phyloP scores from a whole-genome alignment of 345 rosid species.

The Conringia planisiliqua region DNA sequence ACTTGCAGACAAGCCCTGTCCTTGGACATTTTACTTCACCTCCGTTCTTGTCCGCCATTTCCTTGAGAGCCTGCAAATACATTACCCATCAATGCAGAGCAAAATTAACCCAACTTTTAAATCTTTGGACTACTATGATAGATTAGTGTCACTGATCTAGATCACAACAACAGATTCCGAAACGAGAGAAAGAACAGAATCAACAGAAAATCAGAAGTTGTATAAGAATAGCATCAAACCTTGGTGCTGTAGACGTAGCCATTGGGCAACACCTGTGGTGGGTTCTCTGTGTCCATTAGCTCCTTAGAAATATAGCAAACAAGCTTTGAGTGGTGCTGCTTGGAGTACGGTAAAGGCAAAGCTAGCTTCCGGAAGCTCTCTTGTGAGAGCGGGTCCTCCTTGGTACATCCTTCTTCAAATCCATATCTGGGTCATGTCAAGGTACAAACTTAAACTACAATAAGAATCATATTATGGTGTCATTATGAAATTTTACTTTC shows the following conservation, averaged over 20 bases:
- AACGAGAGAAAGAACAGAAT: background rate
- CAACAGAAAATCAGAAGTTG: background rate
- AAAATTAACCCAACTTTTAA: background rate
- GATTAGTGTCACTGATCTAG: background rate
- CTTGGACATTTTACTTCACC: conserved; percentile 87
- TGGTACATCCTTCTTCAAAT: conserved; percentile 80
- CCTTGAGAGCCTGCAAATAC: conserved; percentile 75
- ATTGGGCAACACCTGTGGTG: conserved; percentile 94
- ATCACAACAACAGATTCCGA: background rate
- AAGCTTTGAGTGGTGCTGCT: conserved; percentile 97
- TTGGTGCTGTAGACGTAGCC: conserved; percentile 93
- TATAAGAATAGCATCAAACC: conserved; percentile 42
- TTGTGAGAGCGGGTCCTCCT: conserved; percentile 94
- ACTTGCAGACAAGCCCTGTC: conserved; percentile 60
- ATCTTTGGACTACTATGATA: background rate
- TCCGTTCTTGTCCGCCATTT: conserved; percentile 74
- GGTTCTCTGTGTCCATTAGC: conserved; percentile 98
- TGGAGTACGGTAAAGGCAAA: conserved; percentile 76
- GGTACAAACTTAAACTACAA: conserved; percentile 24
- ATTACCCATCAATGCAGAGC: background rate
- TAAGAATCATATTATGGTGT: background rate
- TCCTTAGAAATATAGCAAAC: conserved; percentile 94
- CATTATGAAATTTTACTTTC: background rate
- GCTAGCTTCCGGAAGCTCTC: conserved; percentile 89
- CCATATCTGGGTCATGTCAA: conserved; percentile 64